Percentiles rank a stretch among this genome's conserved stretches.
Conservation (phyloP, 1,284 basidiomycete species). For the Fomitopsis schrenkii region DNA sequence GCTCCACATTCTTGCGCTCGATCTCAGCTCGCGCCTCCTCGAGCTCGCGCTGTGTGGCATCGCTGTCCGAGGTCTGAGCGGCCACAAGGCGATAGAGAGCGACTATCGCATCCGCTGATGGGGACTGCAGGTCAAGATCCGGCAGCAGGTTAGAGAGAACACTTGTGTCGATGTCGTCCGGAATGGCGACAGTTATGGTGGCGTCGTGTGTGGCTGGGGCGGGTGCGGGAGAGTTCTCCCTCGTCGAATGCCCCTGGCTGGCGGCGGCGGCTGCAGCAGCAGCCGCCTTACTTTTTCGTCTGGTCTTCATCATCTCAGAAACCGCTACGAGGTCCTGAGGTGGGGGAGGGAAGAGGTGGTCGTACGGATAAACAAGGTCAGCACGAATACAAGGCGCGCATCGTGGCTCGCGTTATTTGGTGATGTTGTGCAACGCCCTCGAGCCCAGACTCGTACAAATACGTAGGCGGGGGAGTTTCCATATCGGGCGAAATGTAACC, state of each 20-base stretch:
- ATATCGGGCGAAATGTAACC: background rate
- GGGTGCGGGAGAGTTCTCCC: slow-evolving; percentile 20
- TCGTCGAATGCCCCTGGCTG: slow-evolving; percentile 17
- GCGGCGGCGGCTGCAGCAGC: slow-evolving; percentile 28
- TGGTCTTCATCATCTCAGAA: slow-evolving; percentile 32
- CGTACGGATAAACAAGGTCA: slow-evolving; percentile 3
- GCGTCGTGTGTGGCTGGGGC: slow-evolving; percentile 8
- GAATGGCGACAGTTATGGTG: slow-evolving; percentile 33
- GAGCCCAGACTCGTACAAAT: slow-evolving; percentile 23
- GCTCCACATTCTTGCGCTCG: slow-evolving; percentile 68
- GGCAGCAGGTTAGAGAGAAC: slow-evolving; percentile 49
- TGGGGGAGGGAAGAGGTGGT: slow-evolving; percentile 5
- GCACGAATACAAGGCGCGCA: slow-evolving; percentile 12
- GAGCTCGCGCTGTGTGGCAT: slow-evolving; percentile 51
- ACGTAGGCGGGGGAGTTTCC: slow-evolving; percentile 7
- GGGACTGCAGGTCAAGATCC: slow-evolving; percentile 49
- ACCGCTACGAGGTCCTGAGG: slow-evolving; percentile 13
- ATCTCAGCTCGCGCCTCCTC: slow-evolving; percentile 62
- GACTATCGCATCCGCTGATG: slow-evolving; percentile 54
- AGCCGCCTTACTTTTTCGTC: slow-evolving; percentile 40
- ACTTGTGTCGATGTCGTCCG: slow-evolving; percentile 60
- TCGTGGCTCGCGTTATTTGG: slow-evolving; percentile 18
- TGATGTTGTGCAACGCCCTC: slow-evolving; percentile 23
- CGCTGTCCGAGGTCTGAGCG: slow-evolving; percentile 49
- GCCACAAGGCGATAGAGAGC: slow-evolving; percentile 60